These are phyloP conservation scores for Monascus ruber DNA, from an alignment of 2,329 filamentous ascomycete species.

Conservation along the genomic window DNA sequence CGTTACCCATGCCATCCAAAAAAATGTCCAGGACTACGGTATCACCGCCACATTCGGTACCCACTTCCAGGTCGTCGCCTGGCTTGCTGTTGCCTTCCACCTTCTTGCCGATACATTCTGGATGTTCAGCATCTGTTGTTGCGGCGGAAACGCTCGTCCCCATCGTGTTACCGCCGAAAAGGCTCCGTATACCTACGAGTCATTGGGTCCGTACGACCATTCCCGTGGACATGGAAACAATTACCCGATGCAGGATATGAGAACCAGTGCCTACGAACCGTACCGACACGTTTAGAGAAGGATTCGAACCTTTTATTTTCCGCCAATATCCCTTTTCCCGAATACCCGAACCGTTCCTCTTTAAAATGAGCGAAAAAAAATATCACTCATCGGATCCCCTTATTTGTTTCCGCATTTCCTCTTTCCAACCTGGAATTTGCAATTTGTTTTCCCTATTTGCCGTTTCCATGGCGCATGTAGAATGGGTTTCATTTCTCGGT, in stretches of 20 bases:
- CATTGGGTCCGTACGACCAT: constrained; percentile 29
- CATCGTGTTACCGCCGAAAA: constrained; percentile 44
- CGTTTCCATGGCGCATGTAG: too few species aligned
- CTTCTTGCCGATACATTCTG: constrained; percentile 74
- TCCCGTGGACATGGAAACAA: constrained; percentile 8
- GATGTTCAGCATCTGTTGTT: constrained; percentile 87
- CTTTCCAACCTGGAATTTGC: too few species aligned
- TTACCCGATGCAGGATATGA: constrained; percentile 14
- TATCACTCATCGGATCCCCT: too few species aligned
- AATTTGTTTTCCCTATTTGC: too few species aligned
- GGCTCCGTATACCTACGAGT: constrained; percentile 51
- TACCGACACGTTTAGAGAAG: constrained; percentile 22
- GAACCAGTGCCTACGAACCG: constrained; percentile 24
- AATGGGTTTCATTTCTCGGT: too few species aligned
- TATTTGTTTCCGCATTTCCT: too few species aligned
- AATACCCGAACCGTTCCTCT: too few species aligned
- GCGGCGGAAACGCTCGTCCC: constrained; percentile 51
- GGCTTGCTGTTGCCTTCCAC: constrained; percentile 70
- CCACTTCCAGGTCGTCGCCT: constrained; percentile 59
- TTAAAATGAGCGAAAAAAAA: too few species aligned
- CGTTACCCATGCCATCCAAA: constrained; percentile 57
- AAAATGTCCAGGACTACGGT: constrained; percentile 58
- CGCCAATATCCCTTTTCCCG: too few species aligned
- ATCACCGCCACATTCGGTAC: constrained; percentile 56
- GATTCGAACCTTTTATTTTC: too few species aligned